A percentile compares a stretch with the other conserved stretches of the same genome.
Conservation (phyloP, 2,329 filamentous ascomycete genomes). For the Curvularia eragrostidis region DNA sequence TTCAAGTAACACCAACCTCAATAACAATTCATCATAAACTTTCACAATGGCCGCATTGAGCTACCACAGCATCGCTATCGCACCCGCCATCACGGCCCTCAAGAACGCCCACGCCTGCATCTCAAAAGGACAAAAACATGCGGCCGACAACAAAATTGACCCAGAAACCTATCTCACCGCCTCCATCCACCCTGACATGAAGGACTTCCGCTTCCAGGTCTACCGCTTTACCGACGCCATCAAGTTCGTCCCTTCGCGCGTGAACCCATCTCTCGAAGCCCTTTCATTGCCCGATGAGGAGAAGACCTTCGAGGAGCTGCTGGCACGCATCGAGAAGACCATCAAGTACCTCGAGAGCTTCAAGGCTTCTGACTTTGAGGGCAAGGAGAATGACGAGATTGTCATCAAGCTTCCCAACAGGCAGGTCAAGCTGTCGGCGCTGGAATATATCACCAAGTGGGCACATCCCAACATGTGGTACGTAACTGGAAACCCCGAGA, state of each 20-base stretch:
- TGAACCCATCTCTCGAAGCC: constrained; percentile 46
- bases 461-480: constrained; percentile 65
- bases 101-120: constrained; percentile 54
- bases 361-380: constrained; percentile 53
- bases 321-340: constrained; percentile 56
- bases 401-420: constrained; percentile 37
- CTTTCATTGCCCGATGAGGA: constrained; percentile 52
- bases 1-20: neutral
- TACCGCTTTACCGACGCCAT: constrained; percentile 53
- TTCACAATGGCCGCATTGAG: constrained; percentile 29
- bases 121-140: constrained; percentile 53
- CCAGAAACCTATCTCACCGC: constrained; percentile 49
- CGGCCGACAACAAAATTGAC: constrained; percentile 47
- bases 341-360: constrained; percentile 56
- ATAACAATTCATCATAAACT: neutral
- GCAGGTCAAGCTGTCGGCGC: constrained; percentile 53
- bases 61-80: constrained; percentile 50
- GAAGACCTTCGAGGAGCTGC: constrained; percentile 58
- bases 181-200: constrained; percentile 60
- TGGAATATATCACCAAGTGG: constrained; percentile 58
- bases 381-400: constrained; percentile 52
- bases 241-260: constrained; percentile 50
- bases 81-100: constrained; percentile 53
- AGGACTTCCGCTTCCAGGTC: constrained; percentile 58
- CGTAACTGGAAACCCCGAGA: neutral